These are phyloP conservation scores for Byssoonygena ceratinophila DNA, from an alignment of 2,329 filamentous ascomycete species.

Conservation along the genomic window DNA sequence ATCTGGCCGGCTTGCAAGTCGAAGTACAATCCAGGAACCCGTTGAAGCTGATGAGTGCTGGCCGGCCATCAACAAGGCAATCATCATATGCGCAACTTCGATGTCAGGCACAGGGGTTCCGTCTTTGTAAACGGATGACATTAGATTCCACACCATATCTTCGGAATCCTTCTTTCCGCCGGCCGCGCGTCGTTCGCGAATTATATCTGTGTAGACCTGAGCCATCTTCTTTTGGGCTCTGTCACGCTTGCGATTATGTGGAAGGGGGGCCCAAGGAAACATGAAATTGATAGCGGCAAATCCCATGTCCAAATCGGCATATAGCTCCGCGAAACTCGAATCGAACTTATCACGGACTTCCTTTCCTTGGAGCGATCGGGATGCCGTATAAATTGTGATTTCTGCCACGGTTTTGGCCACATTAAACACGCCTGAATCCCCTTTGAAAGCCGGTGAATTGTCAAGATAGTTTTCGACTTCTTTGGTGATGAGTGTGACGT, in stretches of 20 bases:
- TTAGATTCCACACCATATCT: slow-evolving; percentile 86
- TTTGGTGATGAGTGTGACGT: slow-evolving; percentile 65
- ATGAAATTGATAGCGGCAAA: slow-evolving; percentile 85
- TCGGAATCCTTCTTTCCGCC: slow-evolving; percentile 44
- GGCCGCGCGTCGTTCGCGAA: slow-evolving; percentile 56
- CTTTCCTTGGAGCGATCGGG: slow-evolving; percentile 71
- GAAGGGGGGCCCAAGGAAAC: slow-evolving; percentile 76
- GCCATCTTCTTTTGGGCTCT: slow-evolving; percentile 69
- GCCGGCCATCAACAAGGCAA: slow-evolving; percentile 81
- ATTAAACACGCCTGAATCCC: slow-evolving; percentile 56
- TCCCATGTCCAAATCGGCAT: slow-evolving; percentile 83
- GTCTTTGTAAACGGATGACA: slow-evolving; percentile 77
- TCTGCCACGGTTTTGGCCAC: slow-evolving; percentile 69
- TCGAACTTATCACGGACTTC: slow-evolving; percentile 74
- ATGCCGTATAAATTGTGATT: slow-evolving; percentile 82
- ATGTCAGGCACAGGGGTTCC: slow-evolving; percentile 67
- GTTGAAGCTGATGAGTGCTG: slow-evolving; percentile 83
- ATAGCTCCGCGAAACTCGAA: slow-evolving; percentile 66
- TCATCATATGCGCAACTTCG: slow-evolving; percentile 88
- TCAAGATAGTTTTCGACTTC: slow-evolving; percentile 68
- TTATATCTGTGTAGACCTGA: slow-evolving; percentile 71
- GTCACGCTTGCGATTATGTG: slow-evolving; percentile 77
- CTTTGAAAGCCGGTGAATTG: slow-evolving; percentile 55
- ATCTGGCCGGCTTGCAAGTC: slow-evolving; percentile 66
- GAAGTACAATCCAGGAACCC: slow-evolving; percentile 73